A percentile compares a stretch with the other conserved stretches of the same genome.
These are phyloP conservation scores for Fusarium sp. DNA, from an alignment of 2,329 filamentous ascomycete species.

Conservation along the genomic window DNA sequence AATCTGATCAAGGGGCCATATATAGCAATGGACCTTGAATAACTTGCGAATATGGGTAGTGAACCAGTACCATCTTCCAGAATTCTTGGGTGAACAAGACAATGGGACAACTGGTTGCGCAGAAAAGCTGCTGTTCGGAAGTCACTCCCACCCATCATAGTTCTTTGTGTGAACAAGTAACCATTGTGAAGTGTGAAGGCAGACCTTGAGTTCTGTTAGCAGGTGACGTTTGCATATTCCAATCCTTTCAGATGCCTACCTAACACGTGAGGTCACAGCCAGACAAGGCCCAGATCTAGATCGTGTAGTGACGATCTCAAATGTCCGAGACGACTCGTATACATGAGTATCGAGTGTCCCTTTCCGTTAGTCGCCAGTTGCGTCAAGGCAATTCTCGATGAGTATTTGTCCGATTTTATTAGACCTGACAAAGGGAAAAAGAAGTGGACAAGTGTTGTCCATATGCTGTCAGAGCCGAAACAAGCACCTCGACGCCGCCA, in stretches of 20 bases:
- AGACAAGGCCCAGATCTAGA: not conserved
- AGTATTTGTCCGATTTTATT: conserved; percentile 49
- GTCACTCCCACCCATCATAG: not conserved
- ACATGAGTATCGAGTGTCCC: conserved; percentile 5
- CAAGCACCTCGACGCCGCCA: conserved; percentile 31
- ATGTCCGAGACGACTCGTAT: not conserved
- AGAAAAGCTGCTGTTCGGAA: not conserved
- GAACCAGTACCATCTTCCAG: not conserved
- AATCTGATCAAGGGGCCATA: not conserved
- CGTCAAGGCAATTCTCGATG: conserved; percentile 32
- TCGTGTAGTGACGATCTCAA: conserved; percentile 7
- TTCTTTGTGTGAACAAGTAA: conserved; percentile 19
- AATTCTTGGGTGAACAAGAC: conserved; percentile 13
- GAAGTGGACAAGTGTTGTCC: conserved; percentile 41
- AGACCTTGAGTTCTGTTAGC: conserved; percentile 11
- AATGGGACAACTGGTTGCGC: not conserved
- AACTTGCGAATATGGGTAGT: not conserved
- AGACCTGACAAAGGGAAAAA: conserved; percentile 44
- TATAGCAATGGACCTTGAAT: conserved; percentile 12
- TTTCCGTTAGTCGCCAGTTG: conserved; percentile 24
- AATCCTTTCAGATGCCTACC: conserved; percentile 8
- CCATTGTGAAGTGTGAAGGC: not conserved
- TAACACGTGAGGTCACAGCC: not conserved
- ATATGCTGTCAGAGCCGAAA: conserved; percentile 37
- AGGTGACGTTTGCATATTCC: not conserved